Base-by-base conservation (phyloP, 2,329 filamentous ascomycete species). In the Paraphoma chrysanthemicola region DNA sequence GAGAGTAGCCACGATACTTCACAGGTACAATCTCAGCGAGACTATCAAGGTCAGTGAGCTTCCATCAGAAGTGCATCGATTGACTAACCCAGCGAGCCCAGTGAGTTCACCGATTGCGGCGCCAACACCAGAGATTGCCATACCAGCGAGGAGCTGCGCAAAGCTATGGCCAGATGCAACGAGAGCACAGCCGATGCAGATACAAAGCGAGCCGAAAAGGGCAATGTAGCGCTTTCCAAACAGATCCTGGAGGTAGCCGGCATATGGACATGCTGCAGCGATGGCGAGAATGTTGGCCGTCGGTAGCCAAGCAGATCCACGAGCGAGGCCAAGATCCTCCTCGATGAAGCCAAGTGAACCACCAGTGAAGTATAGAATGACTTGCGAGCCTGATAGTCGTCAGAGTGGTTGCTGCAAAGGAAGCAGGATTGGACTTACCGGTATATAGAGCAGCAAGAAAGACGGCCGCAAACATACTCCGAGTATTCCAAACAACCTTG, bases 371-470 rank as follows among this genome's bases (percentile, higher is more conserved):
- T 75, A 75, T 1, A 76, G 56, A 8, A 72, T 73, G 17, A 75
- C 51, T 57, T 75, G 73, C 1, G 73, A 74, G 44, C 72, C 73
- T 75, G 36, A 1, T 28, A 1, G 43, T 4, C 42, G 23, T 56
- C 30, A 44, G 33, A 14, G 14, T 11, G n/a, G n/a, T 16, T 23
- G 23, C 23, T 23, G 23, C 23, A 23, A 23, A 17, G 4, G 42
- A 18, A 10, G 12, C 23, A 29, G 38, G 9, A 28, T 48, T 41
- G 42, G n/a, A 18, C 31, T 9, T 42, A 62, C 60, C 75, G 11
- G 75, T 77, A 53, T 78, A 78, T 8, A 78, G 55, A 29, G 73
- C 76, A 11, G 75, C 70, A 28, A 78, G 66, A 51, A 75, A 79
- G 7, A 69, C 66, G 7, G 74, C 71, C 38, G 76, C 72, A 9